A percentile compares a stretch with the other conserved stretches of the same genome.
Conservation (phyloP, 306 rosid species). For the Cicer arietinum region DNA sequence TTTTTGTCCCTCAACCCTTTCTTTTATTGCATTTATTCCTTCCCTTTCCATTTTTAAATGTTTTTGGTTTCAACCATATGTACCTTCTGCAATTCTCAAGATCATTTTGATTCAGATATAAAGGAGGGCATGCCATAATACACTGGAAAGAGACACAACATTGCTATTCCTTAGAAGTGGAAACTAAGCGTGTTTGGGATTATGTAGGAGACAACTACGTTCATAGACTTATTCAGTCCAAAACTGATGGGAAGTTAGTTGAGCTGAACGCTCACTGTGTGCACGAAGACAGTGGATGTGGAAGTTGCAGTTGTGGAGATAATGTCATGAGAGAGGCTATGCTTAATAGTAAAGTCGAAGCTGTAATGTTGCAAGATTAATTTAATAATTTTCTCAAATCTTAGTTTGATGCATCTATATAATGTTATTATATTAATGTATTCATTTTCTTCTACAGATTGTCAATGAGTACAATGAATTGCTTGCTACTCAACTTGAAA, state of each 20-base stretch:
- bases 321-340: conserved; percentile 77
- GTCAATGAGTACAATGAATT: conserved; percentile 89
- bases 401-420: conserved; percentile 22
- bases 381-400: conserved; percentile 15
- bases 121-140: conserved; percentile 88
- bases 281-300: conserved; percentile 57
- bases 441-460: conserved; percentile 62
- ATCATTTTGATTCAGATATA: conserved; percentile 60
- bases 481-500: conserved; percentile 90
- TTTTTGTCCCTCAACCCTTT: conserved; percentile 1
- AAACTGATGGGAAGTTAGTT: conserved; percentile 92
- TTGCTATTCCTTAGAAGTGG: conserved; percentile 95
- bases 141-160: conserved; percentile 98
- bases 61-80: conserved; percentile 5
- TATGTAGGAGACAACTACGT: conserved; percentile 96
- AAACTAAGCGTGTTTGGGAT: conserved; percentile 95
- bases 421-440: conserved; percentile 3
- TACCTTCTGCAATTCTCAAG: conserved; percentile 34
- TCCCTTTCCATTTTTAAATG: conserved; percentile 1
- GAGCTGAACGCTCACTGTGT: conserved; percentile 80
- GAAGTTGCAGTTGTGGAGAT: conserved; percentile 76
- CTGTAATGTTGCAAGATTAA: conserved; percentile 63
- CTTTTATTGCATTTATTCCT: neutral
- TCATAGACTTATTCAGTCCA: conserved; percentile 90
- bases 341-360: conserved; percentile 90